Conservation (phyloP, 352 stramenopile genomes). For the Hyaloperonospora brassicae region DNA sequence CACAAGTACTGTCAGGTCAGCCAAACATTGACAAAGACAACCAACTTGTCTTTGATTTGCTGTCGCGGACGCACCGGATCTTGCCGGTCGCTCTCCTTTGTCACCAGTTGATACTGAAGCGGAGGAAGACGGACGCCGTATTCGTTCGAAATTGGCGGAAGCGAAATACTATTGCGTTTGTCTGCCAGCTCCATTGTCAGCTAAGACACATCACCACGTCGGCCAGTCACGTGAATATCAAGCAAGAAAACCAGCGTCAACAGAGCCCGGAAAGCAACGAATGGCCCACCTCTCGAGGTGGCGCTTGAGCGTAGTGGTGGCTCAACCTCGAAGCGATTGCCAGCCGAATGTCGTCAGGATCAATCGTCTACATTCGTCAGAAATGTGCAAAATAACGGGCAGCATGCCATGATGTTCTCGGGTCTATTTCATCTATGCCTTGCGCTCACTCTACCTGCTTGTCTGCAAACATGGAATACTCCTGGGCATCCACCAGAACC, state of each 20-base stretch:
- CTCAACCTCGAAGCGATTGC: conserved; percentile 71
- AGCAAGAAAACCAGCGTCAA: not conserved
- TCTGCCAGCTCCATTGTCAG: conserved; percentile 83
- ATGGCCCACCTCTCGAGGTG: conserved; percentile 48
- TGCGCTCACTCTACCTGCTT: conserved; percentile 36
- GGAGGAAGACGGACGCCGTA: conserved; percentile 74
- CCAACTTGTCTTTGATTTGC: too few relatives aligned
- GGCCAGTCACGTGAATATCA: conserved; percentile 2
- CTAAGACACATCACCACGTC: conserved; percentile 22
- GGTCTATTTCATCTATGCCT: not conserved
- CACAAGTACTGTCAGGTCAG: not conserved
- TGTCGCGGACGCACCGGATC: conserved; percentile 30
- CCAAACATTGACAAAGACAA: not conserved
- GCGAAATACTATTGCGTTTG: conserved; percentile 69
- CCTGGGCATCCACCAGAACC: conserved; percentile 76
- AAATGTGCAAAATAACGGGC: conserved; percentile 6
- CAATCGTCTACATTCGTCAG: conserved; percentile 37
- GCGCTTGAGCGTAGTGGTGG: conserved; percentile 69
- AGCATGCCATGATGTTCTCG: conserved; percentile 5
- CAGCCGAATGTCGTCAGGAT: conserved; percentile 68
- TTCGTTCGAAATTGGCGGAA: conserved; percentile 74
- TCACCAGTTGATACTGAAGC: conserved; percentile 59
- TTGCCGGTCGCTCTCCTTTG: conserved; percentile 59
- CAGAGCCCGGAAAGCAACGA: not conserved
- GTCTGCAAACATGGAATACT: conserved; percentile 72